A percentile compares a stretch with the other conserved stretches of the same genome.
These are phyloP conservation scores for Phaeotremella skinneri DNA, from an alignment of 768 basidiomycete species.

Conservation along the genomic window DNA sequence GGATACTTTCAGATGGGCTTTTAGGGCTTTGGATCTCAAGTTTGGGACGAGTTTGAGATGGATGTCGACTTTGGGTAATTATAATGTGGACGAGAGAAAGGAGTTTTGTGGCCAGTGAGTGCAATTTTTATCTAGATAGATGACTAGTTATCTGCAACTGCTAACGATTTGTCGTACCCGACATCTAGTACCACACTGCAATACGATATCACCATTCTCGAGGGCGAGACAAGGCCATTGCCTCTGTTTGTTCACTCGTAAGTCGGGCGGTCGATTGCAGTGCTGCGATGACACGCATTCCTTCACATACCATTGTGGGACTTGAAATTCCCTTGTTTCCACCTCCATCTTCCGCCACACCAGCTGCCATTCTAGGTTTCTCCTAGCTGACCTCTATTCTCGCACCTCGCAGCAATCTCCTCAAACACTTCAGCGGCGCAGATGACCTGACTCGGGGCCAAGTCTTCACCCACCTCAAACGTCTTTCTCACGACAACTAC, in stretches of 20 bases:
- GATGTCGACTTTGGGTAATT: conserved; percentile 47
- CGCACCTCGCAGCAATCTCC: conserved; percentile 44
- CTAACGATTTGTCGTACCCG: too few species aligned
- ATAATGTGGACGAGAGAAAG: conserved; percentile 34
- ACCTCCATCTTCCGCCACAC: too few species aligned
- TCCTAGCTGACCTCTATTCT: too few species aligned
- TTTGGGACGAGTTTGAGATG: conserved; percentile 51
- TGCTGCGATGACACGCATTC: too few species aligned
- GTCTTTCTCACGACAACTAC: conserved; percentile 33
- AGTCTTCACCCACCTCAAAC: conserved; percentile 43
- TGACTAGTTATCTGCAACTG: too few species aligned
- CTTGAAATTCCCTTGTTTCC: too few species aligned
- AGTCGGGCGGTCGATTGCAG: too few species aligned
- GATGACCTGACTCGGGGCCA: conserved; percentile 22
- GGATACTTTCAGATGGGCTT: conserved; percentile 54
- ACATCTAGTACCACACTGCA: conserved; percentile 48
- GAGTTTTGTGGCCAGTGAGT: conserved; percentile 53
- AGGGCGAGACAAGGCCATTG: conserved; percentile 18
- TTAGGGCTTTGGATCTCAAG: conserved; percentile 48
- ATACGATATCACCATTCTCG: conserved; percentile 41
- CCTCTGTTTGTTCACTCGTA: conserved; percentile 49
- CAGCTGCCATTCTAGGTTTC: too few species aligned
- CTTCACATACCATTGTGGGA: too few species aligned
- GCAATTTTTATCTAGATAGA: neutral
- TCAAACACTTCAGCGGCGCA: conserved; percentile 49